Evolutionary conservation across 2,329 filamentous ascomycete species (phyloP).

Genomic region (Xylaria sp.): DNA sequence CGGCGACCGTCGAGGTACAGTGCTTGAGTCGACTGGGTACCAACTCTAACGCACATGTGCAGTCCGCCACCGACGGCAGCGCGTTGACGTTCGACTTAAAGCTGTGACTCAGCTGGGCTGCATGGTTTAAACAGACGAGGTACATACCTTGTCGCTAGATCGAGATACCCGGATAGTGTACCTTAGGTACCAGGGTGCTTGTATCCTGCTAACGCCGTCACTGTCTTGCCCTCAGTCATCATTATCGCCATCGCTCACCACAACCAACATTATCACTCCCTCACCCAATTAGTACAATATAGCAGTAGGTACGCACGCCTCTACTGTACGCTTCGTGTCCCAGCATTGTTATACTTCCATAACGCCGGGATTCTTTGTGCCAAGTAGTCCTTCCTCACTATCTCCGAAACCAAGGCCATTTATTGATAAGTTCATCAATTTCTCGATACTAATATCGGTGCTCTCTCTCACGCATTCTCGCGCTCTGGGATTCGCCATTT

Average conservation of each 20-base stretch:
- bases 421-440: not conserved
- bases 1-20: slow-evolving; percentile 14
- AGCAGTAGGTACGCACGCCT: not conserved
- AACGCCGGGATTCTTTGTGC: not conserved
- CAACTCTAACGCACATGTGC: slow-evolving; percentile 25
- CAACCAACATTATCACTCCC: not conserved
- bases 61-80: slow-evolving; percentile 27
- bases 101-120: slow-evolving; percentile 34
- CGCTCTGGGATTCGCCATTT: not conserved
- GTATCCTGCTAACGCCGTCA: slow-evolving; percentile 28
- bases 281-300: not conserved
- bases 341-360: not conserved
- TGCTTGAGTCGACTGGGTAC: slow-evolving; percentile 8
- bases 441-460: slow-evolving; percentile 15
- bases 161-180: slow-evolving; percentile 19
- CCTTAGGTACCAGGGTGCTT: not conserved
- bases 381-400: slow-evolving; percentile 11
- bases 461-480: not conserved
- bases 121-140: slow-evolving; percentile 13
- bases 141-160: slow-evolving; percentile 16
- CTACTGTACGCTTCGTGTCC: not conserved
- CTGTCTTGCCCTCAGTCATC: slow-evolving; percentile 32
- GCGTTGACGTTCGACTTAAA: slow-evolving; percentile 28
- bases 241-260: not conserved
- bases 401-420: not conserved